Evolutionary conservation across 495 filamentous ascomycete species (phyloP), one percentile per base, ranked within the genome.

Genomic region (Neurospora sp.): DNA sequence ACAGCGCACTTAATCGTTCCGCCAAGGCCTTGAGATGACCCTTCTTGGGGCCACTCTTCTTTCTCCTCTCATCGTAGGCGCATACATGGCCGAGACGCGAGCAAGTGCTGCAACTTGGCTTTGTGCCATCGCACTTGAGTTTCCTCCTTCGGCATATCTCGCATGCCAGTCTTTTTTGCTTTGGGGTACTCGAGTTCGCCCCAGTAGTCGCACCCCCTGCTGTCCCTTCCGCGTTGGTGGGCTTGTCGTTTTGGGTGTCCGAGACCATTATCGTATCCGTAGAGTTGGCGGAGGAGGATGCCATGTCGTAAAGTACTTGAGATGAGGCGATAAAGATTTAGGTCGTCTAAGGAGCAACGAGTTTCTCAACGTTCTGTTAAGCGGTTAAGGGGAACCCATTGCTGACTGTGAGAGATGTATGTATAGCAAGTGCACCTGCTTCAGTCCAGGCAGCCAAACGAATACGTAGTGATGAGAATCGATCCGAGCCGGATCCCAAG

Each of bases 21-120:
- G 98, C 96, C 79, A 99, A 80, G 70, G 94, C 93, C 85, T 98
- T 99, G 73, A 99, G 96, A 82, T 99, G 98, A 74, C 96, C 96
- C 79, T 96, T 88, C 84, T 98, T 99, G 5, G 96, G 96, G 10
- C 96, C 96, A 81, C 96, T 98, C 87, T 99, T 99, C 83, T 94
- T 93, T 79, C 96, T 89, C 69, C 94, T 91, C 83, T 99, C 96
- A 83, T 98, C 96, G 78, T 98, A 99, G 14, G 92, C 89, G 84
- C 96, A 99, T 71, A 90, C 90, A 83, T 99, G 96, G 44, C 92
- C 90, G 71, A 99, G 83, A 69, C 96, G 87, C 18, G 92, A 89
- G 81, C 96, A 99, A 31, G 95, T 99, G 77, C 91, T 93, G 81
- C 96, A 99, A 77, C 92, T 96, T 14, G 96, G 96, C 74, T 91